phyloP scores from a whole-genome alignment of 1,139 yeast genomes.

The Zhuliangozyma parablackwelliae region DNA sequence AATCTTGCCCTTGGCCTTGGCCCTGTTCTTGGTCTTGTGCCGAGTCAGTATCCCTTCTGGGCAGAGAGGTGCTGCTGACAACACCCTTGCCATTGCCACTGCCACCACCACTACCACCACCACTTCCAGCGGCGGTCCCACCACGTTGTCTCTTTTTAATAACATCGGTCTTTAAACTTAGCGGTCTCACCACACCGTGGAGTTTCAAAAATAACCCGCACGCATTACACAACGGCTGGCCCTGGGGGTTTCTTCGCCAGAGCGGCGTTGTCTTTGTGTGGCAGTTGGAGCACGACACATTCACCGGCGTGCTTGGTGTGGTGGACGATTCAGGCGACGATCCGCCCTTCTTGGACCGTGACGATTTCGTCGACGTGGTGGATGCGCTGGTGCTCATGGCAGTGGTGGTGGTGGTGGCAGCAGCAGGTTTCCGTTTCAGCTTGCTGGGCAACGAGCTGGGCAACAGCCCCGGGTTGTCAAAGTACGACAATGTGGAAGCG shows the following conservation, averaged over 20 bases:
- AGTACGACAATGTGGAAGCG: constrained; percentile 4
- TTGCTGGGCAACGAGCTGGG: constrained; percentile 4
- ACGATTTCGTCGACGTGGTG: no score
- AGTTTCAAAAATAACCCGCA: constrained; percentile 55
- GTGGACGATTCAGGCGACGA: constrained; percentile 3
- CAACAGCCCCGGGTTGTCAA: constrained; percentile 4
- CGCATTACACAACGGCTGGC: constrained; percentile 55
- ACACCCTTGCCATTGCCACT: background rate
- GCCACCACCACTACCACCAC: no score
- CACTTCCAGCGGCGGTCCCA: constrained; percentile 1
- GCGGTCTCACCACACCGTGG: constrained; percentile 56
- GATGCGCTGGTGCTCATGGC: no score
- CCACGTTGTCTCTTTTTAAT: constrained; percentile 62
- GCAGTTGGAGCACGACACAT: constrained; percentile 44
- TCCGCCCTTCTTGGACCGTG: constrained; percentile 5
- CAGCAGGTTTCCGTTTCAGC: background rate
- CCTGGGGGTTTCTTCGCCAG: constrained; percentile 55
- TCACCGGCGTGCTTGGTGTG: constrained; percentile 1
- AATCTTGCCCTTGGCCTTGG: constrained; percentile 4
- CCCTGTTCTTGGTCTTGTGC: no score
- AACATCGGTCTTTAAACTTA: constrained; percentile 79
- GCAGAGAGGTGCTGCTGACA: background rate
- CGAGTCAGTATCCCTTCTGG: background rate
- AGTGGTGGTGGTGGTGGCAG: background rate
- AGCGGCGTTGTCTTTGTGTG: constrained; percentile 55